A percentile compares a stretch with the other conserved stretches of the same genome.
Evolutionary conservation across 2,329 filamentous ascomycete genomes (phyloP).

Genomic region (Epichloe gansuensis): DNA sequence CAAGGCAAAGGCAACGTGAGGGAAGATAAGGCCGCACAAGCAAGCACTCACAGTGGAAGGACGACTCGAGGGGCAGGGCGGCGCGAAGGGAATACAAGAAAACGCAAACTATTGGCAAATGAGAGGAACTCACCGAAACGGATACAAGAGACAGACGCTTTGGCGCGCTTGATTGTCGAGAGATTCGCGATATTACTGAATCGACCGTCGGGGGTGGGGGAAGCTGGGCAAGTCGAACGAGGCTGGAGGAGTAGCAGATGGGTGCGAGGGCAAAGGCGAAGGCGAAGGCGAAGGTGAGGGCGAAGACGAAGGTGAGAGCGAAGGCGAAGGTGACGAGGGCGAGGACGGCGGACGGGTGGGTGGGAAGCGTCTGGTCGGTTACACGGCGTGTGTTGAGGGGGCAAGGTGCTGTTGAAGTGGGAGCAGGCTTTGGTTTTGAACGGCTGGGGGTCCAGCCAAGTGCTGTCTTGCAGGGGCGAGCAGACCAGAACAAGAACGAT

Average conservation of each 20-base stretch:
- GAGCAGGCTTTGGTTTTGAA: slow-evolving; percentile 1
- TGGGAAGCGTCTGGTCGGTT: neutral
- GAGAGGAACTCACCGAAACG: slow-evolving; percentile 3
- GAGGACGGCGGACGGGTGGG: neutral
- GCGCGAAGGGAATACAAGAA: slow-evolving; percentile 3
- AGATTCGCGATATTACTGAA: neutral
- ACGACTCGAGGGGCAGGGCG: slow-evolving; percentile 2
- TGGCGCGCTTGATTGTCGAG: neutral
- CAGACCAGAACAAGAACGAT: neutral
- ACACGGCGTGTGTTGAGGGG: slow-evolving; percentile 1
- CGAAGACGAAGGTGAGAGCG: neutral
- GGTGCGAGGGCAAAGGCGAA: slow-evolving; percentile 2
- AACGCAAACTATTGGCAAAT: neutral
- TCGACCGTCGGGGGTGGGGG: slow-evolving; percentile 1
- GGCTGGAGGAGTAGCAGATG: slow-evolving; percentile 1
- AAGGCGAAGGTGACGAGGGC: neutral
- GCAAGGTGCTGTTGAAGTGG: neutral
- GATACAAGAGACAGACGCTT: neutral
- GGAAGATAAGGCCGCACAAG: slow-evolving; percentile 5
- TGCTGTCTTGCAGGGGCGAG: neutral
- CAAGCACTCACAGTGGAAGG: slow-evolving; percentile 5
- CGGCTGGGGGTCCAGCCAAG: neutral
- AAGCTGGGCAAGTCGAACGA: slow-evolving; percentile 2
- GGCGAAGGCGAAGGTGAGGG: neutral
- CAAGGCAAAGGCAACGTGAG: slow-evolving; percentile 1